A percentile compares a stretch with the other conserved stretches of the same genome.
Evolutionary conservation across 2,329 filamentous ascomycete species (phyloP).

Genomic region (Aspergillus amoenus): DNA sequence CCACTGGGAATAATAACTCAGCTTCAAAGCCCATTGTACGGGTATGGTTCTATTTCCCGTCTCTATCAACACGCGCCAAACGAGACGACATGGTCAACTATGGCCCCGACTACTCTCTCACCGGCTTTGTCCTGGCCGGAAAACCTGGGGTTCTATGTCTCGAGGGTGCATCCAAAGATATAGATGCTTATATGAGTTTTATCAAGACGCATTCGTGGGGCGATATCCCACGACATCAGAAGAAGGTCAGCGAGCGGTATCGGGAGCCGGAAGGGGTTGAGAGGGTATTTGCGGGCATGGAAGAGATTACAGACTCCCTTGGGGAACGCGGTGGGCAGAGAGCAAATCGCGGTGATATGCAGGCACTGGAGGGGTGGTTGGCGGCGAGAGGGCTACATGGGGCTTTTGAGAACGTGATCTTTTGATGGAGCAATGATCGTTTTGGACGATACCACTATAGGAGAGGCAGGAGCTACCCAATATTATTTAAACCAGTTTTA

Average conservation of each 20-base stretch:
- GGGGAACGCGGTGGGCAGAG: conserved; percentile 33
- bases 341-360: conserved; percentile 36
- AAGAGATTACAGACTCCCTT: conserved; percentile 35
- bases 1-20: neutral
- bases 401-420: conserved; percentile 35
- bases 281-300: conserved; percentile 30
- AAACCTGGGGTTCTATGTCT: conserved; percentile 53
- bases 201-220: conserved; percentile 65
- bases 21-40: conserved; percentile 41
- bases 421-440: conserved; percentile 12
- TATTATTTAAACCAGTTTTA: too few relatives aligned
- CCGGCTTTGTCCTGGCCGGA: conserved; percentile 60
- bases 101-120: conserved; percentile 54
- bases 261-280: conserved; percentile 43
- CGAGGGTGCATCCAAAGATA: conserved; percentile 40
- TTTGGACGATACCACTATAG: too few relatives aligned
- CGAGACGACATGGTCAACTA: conserved; percentile 57
- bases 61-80: conserved; percentile 59
- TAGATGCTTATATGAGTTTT: conserved; percentile 62
- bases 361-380: conserved; percentile 34
- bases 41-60: conserved; percentile 65
- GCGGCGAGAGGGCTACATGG: conserved; percentile 24
- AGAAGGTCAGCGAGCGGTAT: conserved; percentile 59
- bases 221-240: conserved; percentile 61
- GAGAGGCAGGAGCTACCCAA: neutral